Evolutionary conservation across 2,329 filamentous ascomycete species (phyloP).

Genomic region (Calonectria henricotiae): DNA sequence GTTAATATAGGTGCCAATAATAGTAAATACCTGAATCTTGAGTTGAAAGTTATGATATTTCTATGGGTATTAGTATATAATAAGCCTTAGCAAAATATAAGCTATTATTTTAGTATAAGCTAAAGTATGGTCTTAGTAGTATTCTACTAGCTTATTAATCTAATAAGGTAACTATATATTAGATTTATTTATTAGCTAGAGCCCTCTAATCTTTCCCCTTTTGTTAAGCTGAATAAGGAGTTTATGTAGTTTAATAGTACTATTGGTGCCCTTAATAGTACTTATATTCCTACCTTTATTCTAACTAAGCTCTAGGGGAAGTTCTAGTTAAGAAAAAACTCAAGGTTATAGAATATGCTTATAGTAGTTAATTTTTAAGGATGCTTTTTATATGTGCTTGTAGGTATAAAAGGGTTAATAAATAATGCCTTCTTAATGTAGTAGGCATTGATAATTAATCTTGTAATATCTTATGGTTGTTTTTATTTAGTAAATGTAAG

Average conservation of each 20-base stretch:
- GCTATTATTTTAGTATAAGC: background rate
- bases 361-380: background rate
- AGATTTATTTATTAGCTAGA: background rate
- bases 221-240: background rate
- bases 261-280: background rate
- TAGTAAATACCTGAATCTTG: too few species aligned
- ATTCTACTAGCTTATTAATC: background rate
- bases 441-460: background rate
- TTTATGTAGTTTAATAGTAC: background rate
- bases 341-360: background rate
- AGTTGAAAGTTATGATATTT: background rate
- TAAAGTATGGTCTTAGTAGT: background rate
- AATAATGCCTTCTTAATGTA: background rate
- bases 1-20: too few species aligned
- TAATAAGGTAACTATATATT: background rate
- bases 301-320: background rate
- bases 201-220: background rate
- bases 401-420: background rate
- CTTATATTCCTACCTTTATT: background rate
- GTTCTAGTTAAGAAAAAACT: background rate
- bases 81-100: background rate
- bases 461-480: background rate
- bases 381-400: background rate
- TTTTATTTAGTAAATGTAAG: background rate
- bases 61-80: background rate